Evolutionary conservation across 148 eudicot genomes (phyloP), one percentile per base, ranked within the genome.

Genomic region (Mesembryanthemum crystallinum): DNA sequence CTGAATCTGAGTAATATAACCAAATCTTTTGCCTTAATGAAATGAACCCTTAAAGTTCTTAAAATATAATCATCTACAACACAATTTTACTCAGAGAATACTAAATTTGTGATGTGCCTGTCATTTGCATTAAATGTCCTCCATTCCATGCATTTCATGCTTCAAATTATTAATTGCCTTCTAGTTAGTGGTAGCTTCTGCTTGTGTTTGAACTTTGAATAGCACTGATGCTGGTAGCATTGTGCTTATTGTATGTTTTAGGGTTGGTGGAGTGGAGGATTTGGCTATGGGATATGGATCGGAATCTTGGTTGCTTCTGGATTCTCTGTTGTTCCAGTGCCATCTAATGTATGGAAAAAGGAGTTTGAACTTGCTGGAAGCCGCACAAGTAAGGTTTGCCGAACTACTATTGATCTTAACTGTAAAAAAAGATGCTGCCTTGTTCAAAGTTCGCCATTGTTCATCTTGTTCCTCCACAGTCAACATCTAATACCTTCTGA

Each of bases 201-300:
- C 27, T 5, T 45, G 10, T 29, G 32, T n/a, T n/a, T n/a, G n/a
- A n/a, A n/a, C n/a, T n/a, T 25, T 73, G 67, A 18, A 43, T 59
- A 60, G 47, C 21, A 13, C 75, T 64, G 75, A 67, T 75, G 57
- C 33, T 72, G 71, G 49, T 51, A 15, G 15, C 66, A 52, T 63
- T 74, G 72, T 58, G 76, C 73, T 81, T 75, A 54, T 77, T 70
- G 72, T 83, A 82, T 73, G 82, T 79, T 81, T 62, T 83, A 93
- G 98, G 98, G 98, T 74, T 93, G 98, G 97, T 89, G 92, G 92
- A 85, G 94, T 70, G 92, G 94, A 71, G 98, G 98, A 86, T 93
- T 89, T 85, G 87, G 88, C 68, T 93, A 93, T 77, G 98, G 98
- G 62, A 67, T 91, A 73, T 93, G 98, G 98, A 88, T 93, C 54